phyloP scores from a whole-genome alignment of 306 rosid genomes.

The Astragalus membranaceus region DNA sequence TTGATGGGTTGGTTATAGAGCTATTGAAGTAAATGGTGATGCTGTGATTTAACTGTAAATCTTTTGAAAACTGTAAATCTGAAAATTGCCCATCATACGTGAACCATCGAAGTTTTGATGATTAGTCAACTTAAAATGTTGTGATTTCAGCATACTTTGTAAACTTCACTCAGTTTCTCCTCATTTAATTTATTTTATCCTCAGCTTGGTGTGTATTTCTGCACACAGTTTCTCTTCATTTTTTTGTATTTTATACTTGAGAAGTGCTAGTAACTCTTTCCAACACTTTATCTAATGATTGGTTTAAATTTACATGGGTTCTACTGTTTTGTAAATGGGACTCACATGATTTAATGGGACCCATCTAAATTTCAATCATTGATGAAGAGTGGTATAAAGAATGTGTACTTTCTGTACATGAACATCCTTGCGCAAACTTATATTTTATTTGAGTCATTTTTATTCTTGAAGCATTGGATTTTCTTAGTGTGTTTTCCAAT shows the following conservation, averaged over 20 bases:
- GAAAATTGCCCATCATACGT: not conserved
- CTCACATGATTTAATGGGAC: too few relatives aligned
- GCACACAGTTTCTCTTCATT: not conserved
- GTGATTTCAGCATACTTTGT: not conserved
- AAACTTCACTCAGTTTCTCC: not conserved
- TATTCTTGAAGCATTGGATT: not conserved
- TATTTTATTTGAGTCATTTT: not conserved
- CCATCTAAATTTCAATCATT: too few relatives aligned
- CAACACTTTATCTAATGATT: too few relatives aligned
- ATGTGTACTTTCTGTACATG: not conserved
- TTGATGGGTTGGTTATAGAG: not conserved
- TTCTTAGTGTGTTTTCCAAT: constrained; percentile 5
- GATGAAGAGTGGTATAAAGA: too few relatives aligned
- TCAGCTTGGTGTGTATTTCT: not conserved
- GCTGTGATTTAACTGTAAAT: not conserved
- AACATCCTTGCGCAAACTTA: not conserved
- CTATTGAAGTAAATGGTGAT: not conserved
- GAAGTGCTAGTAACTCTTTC: too few relatives aligned
- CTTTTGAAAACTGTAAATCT: not conserved
- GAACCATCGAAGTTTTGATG: not conserved
- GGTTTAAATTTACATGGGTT: too few relatives aligned
- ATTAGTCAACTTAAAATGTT: not conserved
- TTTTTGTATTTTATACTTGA: not conserved
- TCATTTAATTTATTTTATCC: not conserved
- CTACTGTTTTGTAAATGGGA: too few relatives aligned